Base-by-base conservation (phyloP, 2,329 filamentous ascomycete species). In the Phaeosphaeriaceae sp. region DNA sequence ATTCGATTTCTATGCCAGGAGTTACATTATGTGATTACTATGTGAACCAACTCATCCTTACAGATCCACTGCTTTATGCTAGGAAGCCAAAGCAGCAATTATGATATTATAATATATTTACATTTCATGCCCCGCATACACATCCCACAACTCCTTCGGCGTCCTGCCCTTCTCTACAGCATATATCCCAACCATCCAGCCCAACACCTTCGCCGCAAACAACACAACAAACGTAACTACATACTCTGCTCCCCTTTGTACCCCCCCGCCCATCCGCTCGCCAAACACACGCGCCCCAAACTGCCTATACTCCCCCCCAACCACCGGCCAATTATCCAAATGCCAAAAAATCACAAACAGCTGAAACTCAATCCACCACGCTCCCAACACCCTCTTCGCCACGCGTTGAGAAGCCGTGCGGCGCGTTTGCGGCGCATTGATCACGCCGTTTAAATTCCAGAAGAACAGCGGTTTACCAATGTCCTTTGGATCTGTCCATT, bases 381-480 rank as follows among this genome's bases (percentile, higher is more conserved):
- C 23, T 7, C 52, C 45, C 13, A 64, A 18, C 17, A 52, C 1
- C 23, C 17, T 18, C 33, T 41, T 47, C 17, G 43, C 47, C 8
- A 46, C 1, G 6, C 15, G 16, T 16, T 58, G 38, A 6, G 32
- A 33, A 11, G 12, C 3, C 2, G 37, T 45, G 32, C 4, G 38
- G 8, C 8, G 6, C 13, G 15, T 52, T 40, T 21, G 8, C 1
- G 45, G 29, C 21, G 17, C 15, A 4, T 41, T 42, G 15, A 58
- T 42, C 5, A 79, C 56, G 0, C 74, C 74, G 34, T 81, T 81
- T 20, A 81, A 47, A 42, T 81, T 81, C 68, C 77, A 76, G 54
- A 81, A 82, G 61, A 82, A 81, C 0, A 79, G 50, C 2, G 75
- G 69, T 58, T 82, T 82, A 9, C 69, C 58, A 0, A 76, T 72